Conservation (phyloP, 306 rosid genomes). For the Vigna nakashimae region DNA sequence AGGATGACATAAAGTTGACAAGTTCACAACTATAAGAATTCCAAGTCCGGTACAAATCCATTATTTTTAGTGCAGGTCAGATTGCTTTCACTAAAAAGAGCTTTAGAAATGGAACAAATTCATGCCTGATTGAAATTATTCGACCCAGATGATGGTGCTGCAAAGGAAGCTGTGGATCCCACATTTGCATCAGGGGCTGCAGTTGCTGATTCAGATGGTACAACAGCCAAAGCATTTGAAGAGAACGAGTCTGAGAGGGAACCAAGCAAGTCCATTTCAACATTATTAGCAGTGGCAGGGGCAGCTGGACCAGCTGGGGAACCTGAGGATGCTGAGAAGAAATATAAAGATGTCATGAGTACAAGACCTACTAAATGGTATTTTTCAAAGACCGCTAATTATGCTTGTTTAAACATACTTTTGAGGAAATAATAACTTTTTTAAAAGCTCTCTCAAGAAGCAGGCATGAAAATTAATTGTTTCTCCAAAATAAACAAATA, state of each 20-base stretch:
- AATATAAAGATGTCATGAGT: slow-evolving; percentile 41
- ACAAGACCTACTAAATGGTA: slow-evolving; percentile 26
- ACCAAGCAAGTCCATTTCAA: slow-evolving; percentile 81
- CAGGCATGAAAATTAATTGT: neutral
- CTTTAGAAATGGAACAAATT: slow-evolving; percentile 20
- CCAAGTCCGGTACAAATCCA: neutral
- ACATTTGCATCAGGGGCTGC: slow-evolving; percentile 55
- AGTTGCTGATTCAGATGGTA: slow-evolving; percentile 62
- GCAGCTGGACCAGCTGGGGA: slow-evolving; percentile 50
- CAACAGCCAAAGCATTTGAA: slow-evolving; percentile 72
- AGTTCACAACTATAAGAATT: slow-evolving; percentile 16
- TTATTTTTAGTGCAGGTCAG: slow-evolving; percentile 4
- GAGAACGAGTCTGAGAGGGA: slow-evolving; percentile 79
- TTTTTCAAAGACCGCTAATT: slow-evolving; percentile 27
- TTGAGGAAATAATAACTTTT: neutral
- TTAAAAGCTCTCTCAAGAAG: neutral
- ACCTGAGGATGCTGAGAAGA: slow-evolving; percentile 69
- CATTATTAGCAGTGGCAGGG: slow-evolving; percentile 59
- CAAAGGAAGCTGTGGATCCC: slow-evolving; percentile 58
- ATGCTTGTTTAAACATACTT: neutral
- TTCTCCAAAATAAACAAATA: slow-evolving; percentile 6
- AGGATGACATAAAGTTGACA: neutral
- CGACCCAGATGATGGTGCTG: slow-evolving; percentile 55
- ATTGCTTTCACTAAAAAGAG: slow-evolving; percentile 23
- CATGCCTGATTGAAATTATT: slow-evolving; percentile 68